Base-by-base conservation (phyloP, 495 filamentous ascomycete genomes). In the Massariosphaeria phaeospora region DNA sequence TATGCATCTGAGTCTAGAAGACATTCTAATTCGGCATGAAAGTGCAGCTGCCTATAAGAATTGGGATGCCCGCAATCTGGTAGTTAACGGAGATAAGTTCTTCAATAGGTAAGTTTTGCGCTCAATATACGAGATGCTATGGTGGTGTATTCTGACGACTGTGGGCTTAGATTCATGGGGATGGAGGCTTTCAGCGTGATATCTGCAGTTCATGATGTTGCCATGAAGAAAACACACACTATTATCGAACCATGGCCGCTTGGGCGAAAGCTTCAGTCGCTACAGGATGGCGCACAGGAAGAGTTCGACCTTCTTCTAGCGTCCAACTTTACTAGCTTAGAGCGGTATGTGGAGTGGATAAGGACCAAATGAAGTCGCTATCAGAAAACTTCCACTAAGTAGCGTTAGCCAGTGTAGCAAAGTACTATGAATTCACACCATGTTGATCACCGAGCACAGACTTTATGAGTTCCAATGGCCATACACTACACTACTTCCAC, bases 171-270 rank as follows among this genome's bases (percentile, higher is more conserved):
- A 7, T 13, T 11, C 7, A 42, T 23, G 18, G 13, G 29, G 13
- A 12, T 24, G 12, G 12, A 5, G 6, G 15, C 3, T n/a, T 20
- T 51, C 3, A 9, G 36, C 9, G n/a, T 47, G 18, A 11, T 55
- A 12, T 43, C 13, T 0, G 27, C 31, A 12, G 11, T 10, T 1
- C 12, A 29, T 13, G 18, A 35, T 2, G 4, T 61, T 21, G 31
- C 12, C 33, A 55, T 66, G 30, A 64, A 54, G 35, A 23, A 38
- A 8, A 42, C 41, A 18, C 27, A 57, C 23, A 55, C 57, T 2
- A 55, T 66, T 33, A 30, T 64, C 3, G 52, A 53, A 11, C 24
- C 39, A 18, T 66, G 61, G 64, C 64, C 64, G 29, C 30, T 39
- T 23, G 4, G 41, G 12, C 18, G 58, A 6, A 40, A 39, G 21